These are phyloP conservation scores for Termitomyces titanicus DNA, from an alignment of 768 basidiomycete species.

Conservation along the genomic window DNA sequence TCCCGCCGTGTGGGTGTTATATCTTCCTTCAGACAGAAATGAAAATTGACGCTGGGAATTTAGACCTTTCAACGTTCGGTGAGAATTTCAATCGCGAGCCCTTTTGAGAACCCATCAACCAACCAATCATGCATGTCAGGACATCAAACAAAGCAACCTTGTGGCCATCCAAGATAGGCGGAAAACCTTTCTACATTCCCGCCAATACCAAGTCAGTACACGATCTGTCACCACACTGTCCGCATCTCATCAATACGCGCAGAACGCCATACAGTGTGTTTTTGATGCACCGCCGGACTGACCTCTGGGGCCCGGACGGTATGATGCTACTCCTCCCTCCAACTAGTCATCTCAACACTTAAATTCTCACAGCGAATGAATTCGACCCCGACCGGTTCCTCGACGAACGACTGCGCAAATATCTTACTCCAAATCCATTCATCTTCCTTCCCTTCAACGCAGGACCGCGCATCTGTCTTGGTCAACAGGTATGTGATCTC, in stretches of 20 bases:
- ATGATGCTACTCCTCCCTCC: not conserved
- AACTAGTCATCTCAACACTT: not conserved
- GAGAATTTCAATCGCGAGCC: not conserved
- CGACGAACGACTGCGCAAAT: constrained; percentile 51
- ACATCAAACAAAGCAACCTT: constrained; percentile 25
- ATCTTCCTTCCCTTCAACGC: constrained; percentile 72
- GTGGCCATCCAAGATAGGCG: constrained; percentile 22
- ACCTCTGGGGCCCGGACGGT: constrained; percentile 63
- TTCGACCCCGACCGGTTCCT: constrained; percentile 70
- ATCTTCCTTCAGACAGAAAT: not conserved
- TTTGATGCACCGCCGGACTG: constrained; percentile 38
- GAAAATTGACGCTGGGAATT: not conserved
- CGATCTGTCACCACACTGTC: not conserved
- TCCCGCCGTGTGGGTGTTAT: constrained; percentile 28
- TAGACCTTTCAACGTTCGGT: constrained; percentile 28
- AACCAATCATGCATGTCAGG: constrained; percentile 6
- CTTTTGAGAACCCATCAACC: not conserved
- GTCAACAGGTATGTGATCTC: constrained; percentile 32
- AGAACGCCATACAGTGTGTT: constrained; percentile 28
- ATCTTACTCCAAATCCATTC: constrained; percentile 55
- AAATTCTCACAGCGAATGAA: constrained; percentile 31
- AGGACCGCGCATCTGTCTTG: constrained; percentile 63
- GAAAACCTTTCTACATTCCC: constrained; percentile 35
- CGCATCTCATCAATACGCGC: constrained; percentile 15
- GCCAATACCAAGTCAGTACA: constrained; percentile 22